A percentile compares a stretch with the other conserved stretches of the same genome.
These are phyloP conservation scores for Scheffersomyces quercinus DNA, from an alignment of 1,139 yeast species.

Conservation along the genomic window DNA sequence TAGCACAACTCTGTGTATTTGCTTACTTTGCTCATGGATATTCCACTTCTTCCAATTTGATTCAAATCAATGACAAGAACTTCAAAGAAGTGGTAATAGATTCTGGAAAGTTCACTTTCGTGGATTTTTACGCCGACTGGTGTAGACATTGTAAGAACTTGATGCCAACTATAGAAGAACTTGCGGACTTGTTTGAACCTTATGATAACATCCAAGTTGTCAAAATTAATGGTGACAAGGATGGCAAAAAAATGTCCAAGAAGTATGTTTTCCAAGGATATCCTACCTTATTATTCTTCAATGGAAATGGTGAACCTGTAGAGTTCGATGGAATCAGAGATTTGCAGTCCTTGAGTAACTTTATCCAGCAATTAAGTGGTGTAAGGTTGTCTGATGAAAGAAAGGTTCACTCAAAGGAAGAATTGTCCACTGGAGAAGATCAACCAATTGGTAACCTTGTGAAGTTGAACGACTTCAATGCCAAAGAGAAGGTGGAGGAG, in stretches of 20 bases:
- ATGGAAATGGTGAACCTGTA: conserved; percentile 50
- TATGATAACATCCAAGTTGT: conserved; percentile 51
- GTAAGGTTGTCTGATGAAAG: conserved; percentile 17
- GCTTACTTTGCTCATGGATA: conserved; percentile 7
- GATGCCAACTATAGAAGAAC: conserved; percentile 62
- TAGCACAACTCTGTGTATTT: no score
- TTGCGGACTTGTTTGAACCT: conserved; percentile 51
- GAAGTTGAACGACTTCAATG: conserved; percentile 34
- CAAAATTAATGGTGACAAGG: conserved; percentile 68
- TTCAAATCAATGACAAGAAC: conserved; percentile 42
- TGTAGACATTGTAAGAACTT: conserved; percentile 75
- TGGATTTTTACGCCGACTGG: conserved; percentile 81
- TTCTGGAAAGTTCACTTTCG: conserved; percentile 63
- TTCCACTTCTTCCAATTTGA: conserved; percentile 14
- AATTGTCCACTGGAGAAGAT: conserved; percentile 1
- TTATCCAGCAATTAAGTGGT: conserved; percentile 39
- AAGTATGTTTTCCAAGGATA: conserved; percentile 60
- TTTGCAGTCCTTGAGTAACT: conserved; percentile 45
- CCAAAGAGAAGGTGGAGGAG: conserved; percentile 28
- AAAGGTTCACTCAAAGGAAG: conserved; percentile 4
- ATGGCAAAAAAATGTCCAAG: conserved; percentile 54
- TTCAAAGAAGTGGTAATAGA: conserved; percentile 56
- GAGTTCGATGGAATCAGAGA: conserved; percentile 53
- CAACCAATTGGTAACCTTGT: conserved; percentile 19
- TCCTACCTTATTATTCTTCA: conserved; percentile 64